Evolutionary conservation across 495 filamentous ascomycete species (phyloP), one percentile per base, ranked within the genome.

Genomic region (Aspergillus bertholletiae): DNA sequence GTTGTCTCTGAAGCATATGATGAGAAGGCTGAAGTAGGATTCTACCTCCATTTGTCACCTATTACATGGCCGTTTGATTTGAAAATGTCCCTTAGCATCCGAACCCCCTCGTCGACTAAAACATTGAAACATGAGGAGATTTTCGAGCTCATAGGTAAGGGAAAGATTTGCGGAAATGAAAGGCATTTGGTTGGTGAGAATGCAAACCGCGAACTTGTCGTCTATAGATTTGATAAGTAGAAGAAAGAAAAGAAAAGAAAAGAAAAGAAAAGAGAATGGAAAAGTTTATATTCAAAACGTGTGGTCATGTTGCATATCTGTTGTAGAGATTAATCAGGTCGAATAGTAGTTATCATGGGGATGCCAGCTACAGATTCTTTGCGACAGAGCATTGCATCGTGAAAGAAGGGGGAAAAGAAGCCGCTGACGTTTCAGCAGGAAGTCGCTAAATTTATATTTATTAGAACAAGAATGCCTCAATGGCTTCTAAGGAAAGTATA

Each of bases 141-240:
- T 64, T 56, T 59, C n/a, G 72, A 84, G 57, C 64, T 89, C 18
- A 57, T 79, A 15, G 74, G 61, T 0, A 77, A 74, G 57, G 84
- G 84, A 3, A 79, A 74, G 56, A 79, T 89, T 22, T 74, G 65
- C 43, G 86, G 85, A 0, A 81, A 84, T 56, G 86, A 89, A 62
- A 62, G 79, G 24, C 88, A 84, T 74, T 41, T 88, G 17, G 58
- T 88, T 11, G 85, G 86, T 5, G 81, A 87, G 65, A 83, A 83
- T 57, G 51, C 61, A 2, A 62, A 66, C 9, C 72, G 79, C 28
- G 74, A 75, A 46, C 64, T 88, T 41, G 80, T 83, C 0, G 62
- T 88, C 51, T 68, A 81, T 55, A 56, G 78, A 45, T 88, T 88
- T 51, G 72, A 75, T 60, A 61, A 63, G 53, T 73, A 63, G 49